phyloP scores from a whole-genome alignment of 345 rosid genomes.

The Acer yangbiense region DNA sequence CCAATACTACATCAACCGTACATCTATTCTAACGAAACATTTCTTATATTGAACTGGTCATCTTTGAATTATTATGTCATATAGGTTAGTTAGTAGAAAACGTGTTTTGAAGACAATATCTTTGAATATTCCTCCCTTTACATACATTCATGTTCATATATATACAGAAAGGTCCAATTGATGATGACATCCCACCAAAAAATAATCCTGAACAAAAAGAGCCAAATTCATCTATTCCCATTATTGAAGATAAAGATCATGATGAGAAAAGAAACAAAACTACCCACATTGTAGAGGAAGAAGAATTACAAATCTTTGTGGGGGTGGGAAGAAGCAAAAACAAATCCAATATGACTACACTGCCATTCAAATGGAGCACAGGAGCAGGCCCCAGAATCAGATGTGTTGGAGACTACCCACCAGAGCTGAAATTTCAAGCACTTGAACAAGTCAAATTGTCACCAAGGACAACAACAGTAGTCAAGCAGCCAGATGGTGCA shows the following conservation, averaged over 20 bases:
- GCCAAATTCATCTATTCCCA: background rate
- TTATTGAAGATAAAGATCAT: background rate
- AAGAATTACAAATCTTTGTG: background rate
- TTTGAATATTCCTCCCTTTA: background rate
- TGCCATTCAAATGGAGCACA: slow-evolving; percentile 38
- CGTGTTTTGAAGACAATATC: too few species aligned
- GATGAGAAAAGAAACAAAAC: background rate
- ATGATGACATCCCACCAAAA: slow-evolving; percentile 32
- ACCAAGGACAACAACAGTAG: slow-evolving; percentile 17
- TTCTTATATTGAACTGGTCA: too few species aligned
- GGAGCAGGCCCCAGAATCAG: slow-evolving; percentile 49
- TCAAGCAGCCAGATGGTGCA: background rate
- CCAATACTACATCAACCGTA: too few species aligned
- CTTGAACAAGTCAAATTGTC: slow-evolving; percentile 47
- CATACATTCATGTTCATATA: background rate
- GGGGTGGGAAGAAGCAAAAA: slow-evolving; percentile 5
- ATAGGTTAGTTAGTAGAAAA: too few species aligned
- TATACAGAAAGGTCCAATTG: slow-evolving; percentile 33
- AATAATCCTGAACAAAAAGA: background rate
- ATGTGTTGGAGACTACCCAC: slow-evolving; percentile 44
- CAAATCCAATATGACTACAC: background rate
- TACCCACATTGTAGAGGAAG: background rate
- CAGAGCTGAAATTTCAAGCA: slow-evolving; percentile 37
- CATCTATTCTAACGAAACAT: background rate
- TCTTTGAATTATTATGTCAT: too few species aligned